phyloP scores from a whole-genome alignment of 768 basidiomycete species.

The Psilocybe cubensis region DNA sequence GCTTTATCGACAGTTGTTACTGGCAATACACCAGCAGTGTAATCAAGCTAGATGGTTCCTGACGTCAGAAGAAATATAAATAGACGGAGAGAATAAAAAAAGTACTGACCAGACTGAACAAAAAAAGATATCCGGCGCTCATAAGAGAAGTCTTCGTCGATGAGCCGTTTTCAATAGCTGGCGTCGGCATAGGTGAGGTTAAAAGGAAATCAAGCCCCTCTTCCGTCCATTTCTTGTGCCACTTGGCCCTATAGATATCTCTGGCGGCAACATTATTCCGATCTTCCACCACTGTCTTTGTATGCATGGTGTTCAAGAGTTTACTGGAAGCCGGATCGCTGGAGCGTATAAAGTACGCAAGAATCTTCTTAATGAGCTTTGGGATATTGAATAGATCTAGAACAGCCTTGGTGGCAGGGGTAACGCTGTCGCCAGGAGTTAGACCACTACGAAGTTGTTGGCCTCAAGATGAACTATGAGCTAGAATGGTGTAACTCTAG shows the following conservation, averaged over 20 bases:
- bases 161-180: slow-evolving; percentile 58
- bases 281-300: slow-evolving; percentile 55
- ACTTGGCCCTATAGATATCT: slow-evolving; percentile 45
- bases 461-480: slow-evolving; percentile 34
- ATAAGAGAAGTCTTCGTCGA: slow-evolving; percentile 57
- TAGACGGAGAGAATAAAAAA: background rate
- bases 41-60: slow-evolving; percentile 9
- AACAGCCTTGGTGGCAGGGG: slow-evolving; percentile 31
- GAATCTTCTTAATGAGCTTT: slow-evolving; percentile 42
- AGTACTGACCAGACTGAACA: slow-evolving; percentile 66
- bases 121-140: slow-evolving; percentile 64
- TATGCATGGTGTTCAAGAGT: slow-evolving; percentile 41
- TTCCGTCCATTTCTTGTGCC: slow-evolving; percentile 50
- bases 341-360: slow-evolving; percentile 42
- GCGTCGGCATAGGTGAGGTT: slow-evolving; percentile 63
- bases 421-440: slow-evolving; percentile 36
- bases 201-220: slow-evolving; percentile 65
- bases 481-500: slow-evolving; percentile 9
- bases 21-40: slow-evolving; percentile 9
- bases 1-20: slow-evolving; percentile 9
- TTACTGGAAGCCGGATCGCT: slow-evolving; percentile 40
- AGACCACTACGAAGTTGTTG: slow-evolving; percentile 41
- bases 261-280: slow-evolving; percentile 49
- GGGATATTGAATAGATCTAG: slow-evolving; percentile 40
- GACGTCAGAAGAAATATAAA: slow-evolving; percentile 16